Evolutionary conservation across 2,329 filamentous ascomycete genomes (phyloP), one percentile per base, ranked within the genome.

Genomic region (Colletotrichum endophyticum): DNA sequence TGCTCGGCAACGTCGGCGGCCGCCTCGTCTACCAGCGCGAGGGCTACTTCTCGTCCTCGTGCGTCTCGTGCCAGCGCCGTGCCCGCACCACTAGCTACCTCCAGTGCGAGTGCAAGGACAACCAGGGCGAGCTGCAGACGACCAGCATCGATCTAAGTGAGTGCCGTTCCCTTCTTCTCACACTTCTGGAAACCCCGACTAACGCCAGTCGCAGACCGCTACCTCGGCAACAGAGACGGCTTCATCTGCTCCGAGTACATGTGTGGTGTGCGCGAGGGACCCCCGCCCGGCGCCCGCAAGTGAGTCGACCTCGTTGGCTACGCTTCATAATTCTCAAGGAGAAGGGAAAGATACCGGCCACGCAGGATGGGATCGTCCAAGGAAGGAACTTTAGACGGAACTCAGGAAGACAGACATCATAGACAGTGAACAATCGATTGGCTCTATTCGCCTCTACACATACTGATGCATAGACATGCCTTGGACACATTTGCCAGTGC

Each of bases 1-100:
- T 72, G 63, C 63, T 72, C 63, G 70, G 63, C 62, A 72, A 72
- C 53, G 53, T 68, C 25, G 49, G 53, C 53, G 70, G 70, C 63
- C 63, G 30, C 32, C 27, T 72, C 44, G 70, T 68, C 44, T 72
- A 72, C 63, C 70, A 27, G 63, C 28, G 19, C 11, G 15, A 59
- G 25, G 70, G 70, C 27, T 32, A 19, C 34, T 72, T 72, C 53
- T 72, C 70, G 7, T 68, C 63, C 5, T 68, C 70, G 12, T 72
- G 70, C 34, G 27, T 61, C 63, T 57, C 22, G 13, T 72, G 70
- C 63, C 13, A 9, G 27, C 70, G 16, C 4, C 28, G 25, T 5
- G 25, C 30, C 19, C 32, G 16, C 70, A 27, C 32, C 49, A n/a
- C 2, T 7, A 57, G 28, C 49, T 56, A 72, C 49, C 28, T 72